Evolutionary conservation across 139 green algal species (phyloP), one percentile per base, ranked within the genome.

Genomic region (Edaphochlamys debaryana): DNA sequence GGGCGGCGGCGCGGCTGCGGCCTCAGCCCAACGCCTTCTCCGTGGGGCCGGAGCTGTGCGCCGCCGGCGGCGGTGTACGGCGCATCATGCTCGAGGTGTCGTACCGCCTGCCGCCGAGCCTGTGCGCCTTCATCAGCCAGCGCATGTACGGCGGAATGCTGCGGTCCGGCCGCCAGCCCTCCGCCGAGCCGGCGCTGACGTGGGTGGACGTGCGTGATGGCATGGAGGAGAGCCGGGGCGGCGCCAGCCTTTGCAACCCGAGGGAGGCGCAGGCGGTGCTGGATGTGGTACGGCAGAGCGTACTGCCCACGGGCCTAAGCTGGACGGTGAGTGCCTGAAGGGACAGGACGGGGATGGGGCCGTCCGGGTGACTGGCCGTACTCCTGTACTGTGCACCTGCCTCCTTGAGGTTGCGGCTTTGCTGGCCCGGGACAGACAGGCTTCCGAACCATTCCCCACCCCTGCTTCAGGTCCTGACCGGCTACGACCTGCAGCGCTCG

Each of bases 401-500:
- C n/a, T n/a, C n/a, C n/a, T n/a, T n/a, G n/a, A n/a, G n/a, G n/a
- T n/a, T n/a, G n/a, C n/a, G n/a, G n/a, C n/a, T n/a, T n/a, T n/a
- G n/a, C n/a, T n/a, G n/a, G n/a, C n/a, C n/a, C n/a, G n/a, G n/a
- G n/a, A n/a, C n/a, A n/a, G n/a, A n/a, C n/a, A n/a, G n/a, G n/a
- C n/a, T n/a, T n/a, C n/a, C n/a, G n/a, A n/a, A n/a, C n/a, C n/a
- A n/a, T n/a, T n/a, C n/a, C n/a, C n/a, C n/a, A n/a, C n/a, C n/a
- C n/a, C n/a, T n/a, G n/a, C n/a, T 40, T 5, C 66, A 84, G 78
- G 52, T 84, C 4, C 68, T 84, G 32, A 84, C 78, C 0, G 78
- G 78, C 30, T 84, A 84, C 66, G 78, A 84, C 48, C 48, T 60
- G 66, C 78, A 84, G 67, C 77, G 77, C 29, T 50, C 22, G 9